phyloP scores from a whole-genome alignment of 257 asterid genomes.

The Fraxinus cuspidata region DNA sequence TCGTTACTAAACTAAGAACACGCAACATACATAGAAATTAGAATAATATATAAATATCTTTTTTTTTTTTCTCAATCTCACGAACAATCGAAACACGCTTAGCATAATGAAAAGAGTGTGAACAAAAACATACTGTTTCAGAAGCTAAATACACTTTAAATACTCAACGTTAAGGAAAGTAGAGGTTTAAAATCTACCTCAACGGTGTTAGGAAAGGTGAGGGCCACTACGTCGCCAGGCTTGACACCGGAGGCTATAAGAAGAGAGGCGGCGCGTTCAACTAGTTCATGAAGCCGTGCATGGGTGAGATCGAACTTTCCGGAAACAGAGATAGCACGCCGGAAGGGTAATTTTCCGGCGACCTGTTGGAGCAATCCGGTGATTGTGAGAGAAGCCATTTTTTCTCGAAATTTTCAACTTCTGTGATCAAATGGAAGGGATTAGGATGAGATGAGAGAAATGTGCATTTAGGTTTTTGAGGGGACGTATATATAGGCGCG shows the following conservation, averaged over 20 bases:
- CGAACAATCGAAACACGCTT: not conserved
- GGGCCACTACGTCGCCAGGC: constrained; percentile 83
- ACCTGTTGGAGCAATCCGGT: constrained; percentile 59
- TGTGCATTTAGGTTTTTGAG: not conserved
- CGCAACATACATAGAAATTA: not conserved
- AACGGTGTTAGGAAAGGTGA: constrained; percentile 85
- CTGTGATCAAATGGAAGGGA: not conserved
- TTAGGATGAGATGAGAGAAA: not conserved
- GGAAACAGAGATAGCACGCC: constrained; percentile 65
- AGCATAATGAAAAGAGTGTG: not conserved
- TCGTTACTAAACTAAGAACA: not conserved
- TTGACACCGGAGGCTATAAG: constrained; percentile 79
- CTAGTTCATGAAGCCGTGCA: constrained; percentile 53
- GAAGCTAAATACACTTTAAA: not conserved
- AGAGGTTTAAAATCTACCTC: constrained; percentile 49
- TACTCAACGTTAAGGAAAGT: not conserved
- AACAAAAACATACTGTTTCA: not conserved
- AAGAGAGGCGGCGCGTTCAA: constrained; percentile 66
- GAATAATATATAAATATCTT: no score
- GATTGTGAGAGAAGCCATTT: constrained; percentile 61
- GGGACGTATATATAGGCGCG: not conserved
- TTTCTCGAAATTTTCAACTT: not conserved
- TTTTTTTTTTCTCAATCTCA: no score
- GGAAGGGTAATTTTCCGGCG: constrained; percentile 61
- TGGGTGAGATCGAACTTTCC: constrained; percentile 72